These are phyloP conservation scores for Penicillium sumatraense DNA, from an alignment of 2,329 filamentous ascomycete species.

Conservation along the genomic window DNA sequence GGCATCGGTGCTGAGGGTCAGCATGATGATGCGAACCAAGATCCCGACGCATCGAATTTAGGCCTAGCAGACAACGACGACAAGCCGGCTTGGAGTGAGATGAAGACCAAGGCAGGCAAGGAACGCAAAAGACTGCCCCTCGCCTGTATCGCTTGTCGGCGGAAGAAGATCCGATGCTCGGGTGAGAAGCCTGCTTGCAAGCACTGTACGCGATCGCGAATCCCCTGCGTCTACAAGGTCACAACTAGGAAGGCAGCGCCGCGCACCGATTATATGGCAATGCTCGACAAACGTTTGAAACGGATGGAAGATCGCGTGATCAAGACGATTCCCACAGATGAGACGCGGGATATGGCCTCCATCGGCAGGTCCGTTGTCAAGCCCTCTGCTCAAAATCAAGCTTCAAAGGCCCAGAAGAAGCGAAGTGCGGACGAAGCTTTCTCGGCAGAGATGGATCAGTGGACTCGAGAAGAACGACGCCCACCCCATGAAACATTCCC, in stretches of 20 bases:
- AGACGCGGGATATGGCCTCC: conserved; percentile 68
- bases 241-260: conserved; percentile 93
- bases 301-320: conserved; percentile 98
- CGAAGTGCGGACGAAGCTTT: conserved; percentile 87
- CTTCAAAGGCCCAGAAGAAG: conserved; percentile 71
- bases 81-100: conserved; percentile 73
- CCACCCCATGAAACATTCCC: conserved; percentile 55
- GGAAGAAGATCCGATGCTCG: conserved; percentile 97
- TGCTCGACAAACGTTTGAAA: conserved; percentile 94
- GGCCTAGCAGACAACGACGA: conserved; percentile 55
- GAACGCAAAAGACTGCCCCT: conserved; percentile 90
- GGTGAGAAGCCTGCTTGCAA: conserved; percentile 98
- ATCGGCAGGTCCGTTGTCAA: conserved; percentile 84
- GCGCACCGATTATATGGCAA: conserved; percentile 97
- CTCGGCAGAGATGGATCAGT: conserved; percentile 76
- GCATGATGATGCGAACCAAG: conserved; percentile 23
- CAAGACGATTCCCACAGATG: conserved; percentile 88
- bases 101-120: conserved; percentile 92
- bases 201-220: conserved; percentile 88
- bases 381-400: conserved; percentile 68
- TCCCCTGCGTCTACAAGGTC: conserved; percentile 97
- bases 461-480: conserved; percentile 67
- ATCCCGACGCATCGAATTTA: conserved; percentile 24
- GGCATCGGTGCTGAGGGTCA: conserved; percentile 26
- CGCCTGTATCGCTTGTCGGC: conserved; percentile 91